Evolutionary conservation across 352 stramenopile genomes (phyloP).

Genomic region (Pythium chondricola): DNA sequence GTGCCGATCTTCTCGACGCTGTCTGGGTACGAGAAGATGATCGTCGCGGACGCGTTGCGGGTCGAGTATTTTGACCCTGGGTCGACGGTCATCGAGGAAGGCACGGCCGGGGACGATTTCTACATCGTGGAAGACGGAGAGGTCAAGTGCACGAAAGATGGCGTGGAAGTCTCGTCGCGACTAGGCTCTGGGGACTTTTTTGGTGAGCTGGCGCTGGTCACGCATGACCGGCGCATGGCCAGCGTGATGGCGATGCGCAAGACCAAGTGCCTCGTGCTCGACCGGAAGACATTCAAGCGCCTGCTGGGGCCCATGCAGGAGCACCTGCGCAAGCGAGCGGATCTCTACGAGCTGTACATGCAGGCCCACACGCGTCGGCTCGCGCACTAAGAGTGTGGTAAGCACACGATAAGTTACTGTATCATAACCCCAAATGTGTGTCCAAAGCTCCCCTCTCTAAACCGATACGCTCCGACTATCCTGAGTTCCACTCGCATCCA

Average conservation of each 20-base stretch:
- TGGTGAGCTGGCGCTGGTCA: conserved; percentile 86
- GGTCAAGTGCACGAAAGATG: conserved; percentile 52
- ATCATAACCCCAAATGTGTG: too few species aligned
- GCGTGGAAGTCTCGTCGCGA: conserved; percentile 49
- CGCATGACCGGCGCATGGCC: conserved; percentile 79
- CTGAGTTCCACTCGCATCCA: too few species aligned
- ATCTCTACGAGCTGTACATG: conserved; percentile 73
- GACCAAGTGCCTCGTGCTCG: conserved; percentile 81
- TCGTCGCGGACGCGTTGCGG: conserved; percentile 62
- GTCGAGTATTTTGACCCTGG: conserved; percentile 40
- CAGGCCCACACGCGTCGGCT: conserved; percentile 7
- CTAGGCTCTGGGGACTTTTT: conserved; percentile 62
- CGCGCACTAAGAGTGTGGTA: neutral
- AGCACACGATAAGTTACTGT: too few species aligned
- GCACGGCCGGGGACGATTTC: conserved; percentile 64
- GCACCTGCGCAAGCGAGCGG: conserved; percentile 66
- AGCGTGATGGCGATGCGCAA: conserved; percentile 82
- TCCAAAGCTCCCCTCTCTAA: too few species aligned
- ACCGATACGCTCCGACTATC: too few species aligned
- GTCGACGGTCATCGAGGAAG: conserved; percentile 41
- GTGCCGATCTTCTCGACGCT: conserved; percentile 74
- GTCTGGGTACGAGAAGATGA: conserved; percentile 67
- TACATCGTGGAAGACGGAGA: conserved; percentile 76
- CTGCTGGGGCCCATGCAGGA: conserved; percentile 86
- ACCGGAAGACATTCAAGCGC: conserved; percentile 87